These are phyloP conservation scores for Boletus holoroseus DNA, from an alignment of 1,284 basidiomycete genomes.

Conservation along the genomic window DNA sequence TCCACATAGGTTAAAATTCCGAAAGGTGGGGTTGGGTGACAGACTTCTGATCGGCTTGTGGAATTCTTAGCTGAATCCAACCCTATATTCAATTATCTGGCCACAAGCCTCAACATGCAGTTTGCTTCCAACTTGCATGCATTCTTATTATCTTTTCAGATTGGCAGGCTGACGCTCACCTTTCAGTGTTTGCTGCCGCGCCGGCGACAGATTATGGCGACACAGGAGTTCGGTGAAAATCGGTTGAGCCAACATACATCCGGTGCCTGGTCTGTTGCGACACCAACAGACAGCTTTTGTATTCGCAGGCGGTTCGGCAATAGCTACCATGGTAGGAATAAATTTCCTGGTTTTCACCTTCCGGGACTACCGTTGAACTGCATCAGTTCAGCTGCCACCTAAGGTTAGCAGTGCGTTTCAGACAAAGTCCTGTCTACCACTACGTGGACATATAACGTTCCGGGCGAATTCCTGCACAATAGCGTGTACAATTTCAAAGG, in stretches of 20 bases:
- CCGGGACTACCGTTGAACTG: not conserved
- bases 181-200: not conserved
- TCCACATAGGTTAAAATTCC: too few species aligned
- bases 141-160: too few species aligned
- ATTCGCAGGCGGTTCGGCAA: not conserved
- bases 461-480: not conserved
- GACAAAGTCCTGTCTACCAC: not conserved
- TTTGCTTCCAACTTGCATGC: too few species aligned
- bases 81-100: too few species aligned
- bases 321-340: not conserved
- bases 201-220: not conserved
- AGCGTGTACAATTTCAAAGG: not conserved
- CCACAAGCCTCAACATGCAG: too few species aligned
- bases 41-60: not conserved
- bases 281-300: not conserved
- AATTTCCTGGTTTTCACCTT: not conserved
- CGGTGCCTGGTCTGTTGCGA: not conserved
- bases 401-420: not conserved
- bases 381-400: not conserved
- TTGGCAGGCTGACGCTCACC: too few species aligned
- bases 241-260: not conserved
- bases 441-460: not conserved
- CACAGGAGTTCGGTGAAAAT: not conserved
- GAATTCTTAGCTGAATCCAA: too few species aligned
- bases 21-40: too few species aligned